Evolutionary conservation across 2,329 filamentous ascomycete genomes (phyloP), one percentile per base, ranked within the genome.

Genomic region (Ceratocystis colombiana): DNA sequence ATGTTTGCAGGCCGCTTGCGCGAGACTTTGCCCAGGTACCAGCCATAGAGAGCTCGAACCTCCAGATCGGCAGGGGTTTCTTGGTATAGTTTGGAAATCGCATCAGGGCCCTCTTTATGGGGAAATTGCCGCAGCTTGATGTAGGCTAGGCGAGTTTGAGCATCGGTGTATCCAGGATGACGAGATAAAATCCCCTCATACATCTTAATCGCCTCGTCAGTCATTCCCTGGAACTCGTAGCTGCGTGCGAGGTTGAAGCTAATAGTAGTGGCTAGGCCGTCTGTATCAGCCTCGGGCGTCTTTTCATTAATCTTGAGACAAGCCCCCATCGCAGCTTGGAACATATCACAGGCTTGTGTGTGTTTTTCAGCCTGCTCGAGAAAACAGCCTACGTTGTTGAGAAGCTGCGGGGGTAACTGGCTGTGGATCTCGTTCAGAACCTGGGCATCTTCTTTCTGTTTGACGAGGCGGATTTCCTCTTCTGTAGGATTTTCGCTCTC

Each of bases 321-420:
- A 17, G 93, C 90, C 69, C 88, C 88, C 65, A 99, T 78, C 0
- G 92, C 94, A n/a, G 89, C 86, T 74, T 99, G 90, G 73, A 97
- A 99, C 77, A 95, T 83, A 63, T 93, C 87, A 70, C 89, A 87
- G 25, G 94, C 92, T 68, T 85, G 80, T 22, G 88, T 84, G 69
- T 88, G 86, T 73, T 90, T 91, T 71, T 96, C 91, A 1, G 86
- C 82, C 73, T 96, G 91, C 70, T 90, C 96, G 71, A 96, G 85
- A 76, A 97, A 97, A 75, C 92, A 96, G 4, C 90, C 94, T 73
- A 97, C 96, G 74, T 99, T 99, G 79, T 97, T 99, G 55, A 99
- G 82, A 1, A 97, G 80, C 72, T 96, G 91, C 3, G 94, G 94
- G 0, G 92, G 89, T 1, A 99, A 79, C 67, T 88, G 81, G 73